Base-by-base conservation (phyloP, 495 filamentous ascomycete genomes). In the Lindgomyces ingoldianus region DNA sequence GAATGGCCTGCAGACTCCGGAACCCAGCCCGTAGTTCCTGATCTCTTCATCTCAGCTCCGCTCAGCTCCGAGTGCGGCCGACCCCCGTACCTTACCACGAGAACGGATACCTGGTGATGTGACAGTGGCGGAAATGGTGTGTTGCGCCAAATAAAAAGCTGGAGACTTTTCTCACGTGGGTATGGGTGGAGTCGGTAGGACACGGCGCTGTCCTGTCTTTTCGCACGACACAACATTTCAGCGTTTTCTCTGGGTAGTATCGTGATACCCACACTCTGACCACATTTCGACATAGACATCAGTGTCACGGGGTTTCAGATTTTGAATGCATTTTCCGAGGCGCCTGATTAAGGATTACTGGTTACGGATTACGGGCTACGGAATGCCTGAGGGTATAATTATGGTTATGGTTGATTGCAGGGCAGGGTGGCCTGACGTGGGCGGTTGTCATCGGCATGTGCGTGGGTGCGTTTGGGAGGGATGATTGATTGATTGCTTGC, bases 21-120 rank as follows among this genome's bases (percentile, higher is more conserved):
- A 64, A 52, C 70, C 67, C n/a, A 72, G 66, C 58, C 68, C 68
- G 21, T 70, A 45, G n/a, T n/a, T n/a, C n/a, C n/a, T n/a, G n/a
- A n/a, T n/a, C n/a, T n/a, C n/a, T n/a, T n/a, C n/a, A n/a, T n/a
- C n/a, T n/a, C n/a, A n/a, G n/a, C n/a, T n/a, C n/a, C n/a, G n/a
- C n/a, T n/a, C n/a, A n/a, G n/a, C n/a, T n/a, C n/a, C n/a, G n/a
- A n/a, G n/a, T n/a, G n/a, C n/a, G n/a, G n/a, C n/a, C n/a, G n/a
- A n/a, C n/a, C n/a, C n/a, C n/a, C n/a, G n/a, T n/a, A n/a, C n/a
- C 14, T 6, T 39, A 39, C 33, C 33, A 39, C 33, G 33, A 39
- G 33, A 39, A 14, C 6, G 33, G 33, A 39, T 6, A 6, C 6
- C 6, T 14, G 33, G 33, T n/a, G n/a, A n/a, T n/a, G 44, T 47